Percentiles rank a stretch among this genome's conserved stretches.
Conservation (phyloP, 1,139 yeast genomes). For the Lodderomyces beijingensis region DNA sequence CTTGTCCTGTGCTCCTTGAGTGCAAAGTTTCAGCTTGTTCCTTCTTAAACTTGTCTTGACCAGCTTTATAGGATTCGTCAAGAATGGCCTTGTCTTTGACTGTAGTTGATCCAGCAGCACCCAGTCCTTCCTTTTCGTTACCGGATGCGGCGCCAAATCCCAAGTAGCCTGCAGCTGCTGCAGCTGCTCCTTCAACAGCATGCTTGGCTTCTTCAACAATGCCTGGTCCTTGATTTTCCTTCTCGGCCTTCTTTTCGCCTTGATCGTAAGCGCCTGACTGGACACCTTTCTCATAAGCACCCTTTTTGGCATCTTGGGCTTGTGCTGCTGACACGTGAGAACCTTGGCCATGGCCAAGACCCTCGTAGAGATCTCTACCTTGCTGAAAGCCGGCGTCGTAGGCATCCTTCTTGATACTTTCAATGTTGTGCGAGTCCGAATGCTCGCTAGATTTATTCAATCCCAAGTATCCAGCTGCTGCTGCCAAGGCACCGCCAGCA, state of each 20-base stretch:
- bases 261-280: constrained; percentile 5
- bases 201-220: constrained; percentile 6
- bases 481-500: constrained; percentile 13
- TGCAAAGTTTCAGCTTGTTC: too few relatives aligned
- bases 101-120: constrained; percentile 1
- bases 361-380: constrained; percentile 7
- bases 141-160: constrained; percentile 5
- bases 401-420: constrained; percentile 12
- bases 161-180: constrained; percentile 6
- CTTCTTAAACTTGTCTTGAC: constrained; percentile 4
- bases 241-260: constrained; percentile 6
- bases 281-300: constrained; percentile 1
- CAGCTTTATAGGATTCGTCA: constrained; percentile 4
- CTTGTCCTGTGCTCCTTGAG: constrained; percentile 7
- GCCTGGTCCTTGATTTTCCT: constrained; percentile 5
- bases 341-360: constrained; percentile 8
- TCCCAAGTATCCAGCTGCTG: constrained; percentile 12
- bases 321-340: constrained; percentile 1
- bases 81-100: constrained; percentile 3
- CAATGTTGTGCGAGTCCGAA: constrained; percentile 7
- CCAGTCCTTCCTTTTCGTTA: neutral
- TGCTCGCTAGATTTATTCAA: constrained; percentile 2
- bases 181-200: constrained; percentile 8
- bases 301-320: neutral
- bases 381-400: constrained; percentile 15